These are phyloP conservation scores for Pleurotus ostreatus DNA, from an alignment of 768 basidiomycete species.

Conservation along the genomic window DNA sequence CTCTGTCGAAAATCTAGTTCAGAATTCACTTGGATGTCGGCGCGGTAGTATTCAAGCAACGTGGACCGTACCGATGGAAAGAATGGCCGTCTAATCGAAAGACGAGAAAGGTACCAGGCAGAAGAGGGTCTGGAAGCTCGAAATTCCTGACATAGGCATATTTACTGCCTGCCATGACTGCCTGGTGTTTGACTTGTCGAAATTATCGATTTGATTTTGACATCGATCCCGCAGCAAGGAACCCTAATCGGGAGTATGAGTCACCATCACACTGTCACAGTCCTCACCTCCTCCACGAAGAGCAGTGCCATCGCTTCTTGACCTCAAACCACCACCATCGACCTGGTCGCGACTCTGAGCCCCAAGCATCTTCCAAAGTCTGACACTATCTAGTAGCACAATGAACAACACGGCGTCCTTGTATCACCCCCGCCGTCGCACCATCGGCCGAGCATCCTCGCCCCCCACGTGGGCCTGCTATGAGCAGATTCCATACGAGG, in stretches of 20 bases:
- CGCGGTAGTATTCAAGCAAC: background rate
- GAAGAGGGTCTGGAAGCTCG: constrained; percentile 82
- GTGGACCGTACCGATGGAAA: constrained; percentile 71
- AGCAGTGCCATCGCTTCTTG: background rate
- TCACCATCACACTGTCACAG: constrained; percentile 1
- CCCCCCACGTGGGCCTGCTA: constrained; percentile 90
- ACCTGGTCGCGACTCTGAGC: background rate
- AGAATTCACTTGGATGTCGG: background rate
- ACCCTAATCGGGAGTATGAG: constrained; percentile 6
- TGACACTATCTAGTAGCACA: constrained; percentile 3
- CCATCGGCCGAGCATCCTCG: constrained; percentile 75
- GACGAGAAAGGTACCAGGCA: constrained; percentile 82
- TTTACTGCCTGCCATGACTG: constrained; percentile 83
- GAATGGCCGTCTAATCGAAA: constrained; percentile 89
- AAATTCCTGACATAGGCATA: constrained; percentile 89
- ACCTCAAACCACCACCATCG: constrained; percentile 5
- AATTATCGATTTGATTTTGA: background rate
- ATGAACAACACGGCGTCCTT: constrained; percentile 39
- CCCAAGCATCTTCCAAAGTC: background rate
- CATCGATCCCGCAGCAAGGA: constrained; percentile 4
- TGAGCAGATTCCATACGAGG: constrained; percentile 78
- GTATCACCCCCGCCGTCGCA: constrained; percentile 63
- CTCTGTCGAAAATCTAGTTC: constrained; percentile 71
- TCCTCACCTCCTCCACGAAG: constrained; percentile 6
- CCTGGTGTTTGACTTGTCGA: too few relatives aligned